Conservation (phyloP, 371 early-diverging fungal genomes). For the Apophysomyces sp. region DNA sequence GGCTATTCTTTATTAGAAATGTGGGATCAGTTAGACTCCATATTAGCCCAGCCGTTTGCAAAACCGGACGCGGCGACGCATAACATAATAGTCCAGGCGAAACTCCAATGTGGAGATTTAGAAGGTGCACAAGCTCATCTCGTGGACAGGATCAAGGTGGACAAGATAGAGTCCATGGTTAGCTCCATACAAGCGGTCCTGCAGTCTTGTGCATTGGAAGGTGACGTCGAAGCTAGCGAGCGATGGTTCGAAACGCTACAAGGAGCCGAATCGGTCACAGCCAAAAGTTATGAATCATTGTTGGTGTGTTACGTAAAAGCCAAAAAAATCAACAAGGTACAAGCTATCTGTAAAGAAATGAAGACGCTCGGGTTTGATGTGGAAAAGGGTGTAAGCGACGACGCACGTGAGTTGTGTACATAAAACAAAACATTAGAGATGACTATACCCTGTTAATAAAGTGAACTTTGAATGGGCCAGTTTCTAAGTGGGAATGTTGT, state of each 20-base stretch:
- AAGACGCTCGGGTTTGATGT: not conserved
- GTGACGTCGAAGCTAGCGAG: not conserved
- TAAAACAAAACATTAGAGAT: not conserved
- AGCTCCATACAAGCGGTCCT: not conserved
- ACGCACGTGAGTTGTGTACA: not conserved
- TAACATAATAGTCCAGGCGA: not conserved
- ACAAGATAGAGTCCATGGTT: not conserved
- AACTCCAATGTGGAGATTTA: not conserved
- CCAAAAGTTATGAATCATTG: not conserved
- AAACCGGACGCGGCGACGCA: not conserved
- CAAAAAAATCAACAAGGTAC: not conserved
- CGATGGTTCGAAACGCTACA: not conserved
- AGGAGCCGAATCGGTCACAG: not conserved
- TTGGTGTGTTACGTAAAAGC: not conserved
- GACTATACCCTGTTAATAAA: slow-evolving; percentile 1
- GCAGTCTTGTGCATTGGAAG: not conserved
- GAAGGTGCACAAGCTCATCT: not conserved
- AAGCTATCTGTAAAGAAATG: not conserved
- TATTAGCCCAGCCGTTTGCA: not conserved
- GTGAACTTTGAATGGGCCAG: not conserved
- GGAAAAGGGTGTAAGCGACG: not conserved
- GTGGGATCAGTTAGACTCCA: not conserved
- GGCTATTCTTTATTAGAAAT: not conserved
- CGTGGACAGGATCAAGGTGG: not conserved
- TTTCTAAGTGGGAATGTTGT: not conserved